These are phyloP conservation scores for Fusarium sp. DNA, from an alignment of 2,329 filamentous ascomycete genomes.

Conservation along the genomic window DNA sequence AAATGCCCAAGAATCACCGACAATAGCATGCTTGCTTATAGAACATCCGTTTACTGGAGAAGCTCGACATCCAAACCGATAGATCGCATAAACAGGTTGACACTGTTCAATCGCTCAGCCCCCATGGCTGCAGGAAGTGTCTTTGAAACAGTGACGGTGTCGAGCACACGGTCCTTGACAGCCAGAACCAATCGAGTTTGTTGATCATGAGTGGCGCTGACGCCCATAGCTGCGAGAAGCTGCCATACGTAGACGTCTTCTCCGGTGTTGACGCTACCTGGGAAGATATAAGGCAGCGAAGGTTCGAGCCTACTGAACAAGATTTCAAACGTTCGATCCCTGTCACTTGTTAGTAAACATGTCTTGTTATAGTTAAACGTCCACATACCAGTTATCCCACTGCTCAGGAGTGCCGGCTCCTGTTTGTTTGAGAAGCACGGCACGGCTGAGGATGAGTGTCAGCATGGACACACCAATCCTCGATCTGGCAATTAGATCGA, in stretches of 20 bases:
- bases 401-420: conserved; percentile 78
- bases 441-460: conserved; percentile 94
- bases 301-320: conserved; percentile 92
- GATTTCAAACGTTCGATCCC: conserved; percentile 83
- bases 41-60: conserved; percentile 56
- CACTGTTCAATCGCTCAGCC: conserved; percentile 86
- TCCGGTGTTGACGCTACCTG: conserved; percentile 87
- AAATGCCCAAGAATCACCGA: conserved; percentile 48
- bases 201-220: conserved; percentile 92
- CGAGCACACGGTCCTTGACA: conserved; percentile 98
- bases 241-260: conserved; percentile 99
- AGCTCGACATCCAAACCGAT: conserved; percentile 97
- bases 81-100: conserved; percentile 98
- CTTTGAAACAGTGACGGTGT: conserved; percentile 91
- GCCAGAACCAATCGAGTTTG: conserved; percentile 94
- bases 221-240: conserved; percentile 94
- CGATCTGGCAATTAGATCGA: conserved; percentile 87
- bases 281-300: conserved; percentile 88
- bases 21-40: conserved; percentile 38
- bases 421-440: conserved; percentile 91
- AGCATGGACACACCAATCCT: conserved; percentile 91
- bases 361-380: neutral
- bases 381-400: conserved; percentile 82
- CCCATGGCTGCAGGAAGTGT: conserved; percentile 90
- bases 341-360: conserved; percentile 57